These are phyloP conservation scores for Withania somnifera DNA, from an alignment of 305 asterid genomes.

Conservation along the genomic window DNA sequence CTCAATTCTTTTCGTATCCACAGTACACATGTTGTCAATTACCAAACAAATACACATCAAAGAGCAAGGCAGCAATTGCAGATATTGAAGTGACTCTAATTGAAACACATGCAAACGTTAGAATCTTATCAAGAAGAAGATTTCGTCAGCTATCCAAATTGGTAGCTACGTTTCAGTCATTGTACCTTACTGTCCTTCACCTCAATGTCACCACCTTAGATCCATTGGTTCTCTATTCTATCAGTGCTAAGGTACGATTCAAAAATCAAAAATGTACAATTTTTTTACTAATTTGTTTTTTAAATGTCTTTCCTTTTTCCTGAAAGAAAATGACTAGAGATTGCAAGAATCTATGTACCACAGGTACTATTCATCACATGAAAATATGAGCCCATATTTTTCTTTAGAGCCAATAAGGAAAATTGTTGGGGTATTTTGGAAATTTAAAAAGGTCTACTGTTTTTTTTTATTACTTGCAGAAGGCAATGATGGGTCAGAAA, in stretches of 20 bases:
- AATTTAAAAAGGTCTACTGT: background rate
- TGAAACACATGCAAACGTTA: slow-evolving; percentile 76
- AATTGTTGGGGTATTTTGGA: background rate
- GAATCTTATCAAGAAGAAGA: slow-evolving; percentile 45
- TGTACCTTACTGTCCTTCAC: slow-evolving; percentile 57
- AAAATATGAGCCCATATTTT: background rate
- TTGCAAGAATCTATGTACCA: slow-evolving; percentile 41
- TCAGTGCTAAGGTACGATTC: slow-evolving; percentile 63
- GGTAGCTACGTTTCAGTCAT: slow-evolving; percentile 49
- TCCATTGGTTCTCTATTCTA: slow-evolving; percentile 69
- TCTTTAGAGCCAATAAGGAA: background rate
- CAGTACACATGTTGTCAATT: slow-evolving; percentile 50
- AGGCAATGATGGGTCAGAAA: slow-evolving; percentile 10
- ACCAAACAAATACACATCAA: slow-evolving; percentile 44
- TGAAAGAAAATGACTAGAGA: slow-evolving; percentile 62
- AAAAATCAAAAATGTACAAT: background rate
- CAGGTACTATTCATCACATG: background rate
- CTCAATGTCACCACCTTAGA: slow-evolving; percentile 69
- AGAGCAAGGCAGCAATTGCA: slow-evolving; percentile 44
- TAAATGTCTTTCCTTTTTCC: background rate
- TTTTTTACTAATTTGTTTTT: background rate
- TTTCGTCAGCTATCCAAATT: slow-evolving; percentile 56
- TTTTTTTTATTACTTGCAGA: background rate
- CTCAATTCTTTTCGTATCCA: slow-evolving; percentile 64
- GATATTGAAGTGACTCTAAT: slow-evolving; percentile 75